Conservation (phyloP, 2,329 filamentous ascomycete species). For the Aspergillus pseudoviridinutans region DNA sequence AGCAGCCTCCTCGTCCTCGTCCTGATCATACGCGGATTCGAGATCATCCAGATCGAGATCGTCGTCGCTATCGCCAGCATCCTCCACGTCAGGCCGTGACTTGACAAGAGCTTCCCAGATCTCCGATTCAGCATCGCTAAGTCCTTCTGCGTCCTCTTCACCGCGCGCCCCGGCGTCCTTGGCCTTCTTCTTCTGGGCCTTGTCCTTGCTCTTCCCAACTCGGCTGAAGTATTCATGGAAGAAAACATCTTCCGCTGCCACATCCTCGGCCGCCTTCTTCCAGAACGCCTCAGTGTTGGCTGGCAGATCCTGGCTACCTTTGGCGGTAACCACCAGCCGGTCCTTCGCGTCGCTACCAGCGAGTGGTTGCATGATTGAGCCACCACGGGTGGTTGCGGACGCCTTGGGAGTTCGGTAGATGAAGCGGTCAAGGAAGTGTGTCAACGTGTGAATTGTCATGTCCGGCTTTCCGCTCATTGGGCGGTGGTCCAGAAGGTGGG, state of each 20-base stretch:
- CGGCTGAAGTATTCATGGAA: constrained; percentile 96
- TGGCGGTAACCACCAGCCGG: constrained; percentile 57
- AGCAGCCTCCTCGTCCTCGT: constrained; percentile 36
- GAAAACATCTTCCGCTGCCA: constrained; percentile 90
- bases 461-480: constrained; percentile 83
- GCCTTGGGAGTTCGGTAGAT: constrained; percentile 92
- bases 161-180: constrained; percentile 47
- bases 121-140: constrained; percentile 68
- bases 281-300: constrained; percentile 90
- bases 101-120: constrained; percentile 90
- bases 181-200: constrained; percentile 51
- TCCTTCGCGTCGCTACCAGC: constrained; percentile 58
- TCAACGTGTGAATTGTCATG: constrained; percentile 81
- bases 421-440: constrained; percentile 95
- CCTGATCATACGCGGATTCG: constrained; percentile 48
- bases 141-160: constrained; percentile 38
- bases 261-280: constrained; percentile 81
- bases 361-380: constrained; percentile 96
- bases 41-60: constrained; percentile 55
- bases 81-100: constrained; percentile 72
- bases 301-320: constrained; percentile 58
- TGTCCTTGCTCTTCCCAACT: constrained; percentile 57
- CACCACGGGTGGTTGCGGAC: constrained; percentile 62
- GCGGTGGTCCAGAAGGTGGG: constrained; percentile 64
- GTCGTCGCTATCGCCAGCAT: constrained; percentile 53